Conservation (phyloP, 192 early-diverging fungal species). For the Paraglomus occultum region DNA sequence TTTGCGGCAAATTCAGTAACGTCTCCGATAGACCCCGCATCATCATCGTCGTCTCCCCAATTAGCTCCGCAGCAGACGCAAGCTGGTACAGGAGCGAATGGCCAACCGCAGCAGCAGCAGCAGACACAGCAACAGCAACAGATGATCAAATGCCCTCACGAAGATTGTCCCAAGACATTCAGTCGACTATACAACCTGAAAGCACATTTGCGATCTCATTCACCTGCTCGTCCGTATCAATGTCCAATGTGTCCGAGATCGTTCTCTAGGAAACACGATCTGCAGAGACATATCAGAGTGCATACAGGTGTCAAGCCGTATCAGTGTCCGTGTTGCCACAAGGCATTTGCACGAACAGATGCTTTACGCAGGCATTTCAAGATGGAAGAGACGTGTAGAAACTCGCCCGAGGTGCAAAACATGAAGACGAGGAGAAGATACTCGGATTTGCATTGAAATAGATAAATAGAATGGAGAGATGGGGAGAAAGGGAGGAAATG, state of each 20-base stretch:
- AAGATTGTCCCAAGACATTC: slow-evolving; percentile 63
- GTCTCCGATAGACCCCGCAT: neutral
- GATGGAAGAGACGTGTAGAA: slow-evolving; percentile 52
- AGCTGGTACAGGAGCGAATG: neutral
- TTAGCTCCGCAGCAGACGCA: neutral
- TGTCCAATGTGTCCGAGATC: slow-evolving; percentile 62
- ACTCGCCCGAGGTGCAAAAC: slow-evolving; percentile 26
- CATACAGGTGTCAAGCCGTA: slow-evolving; percentile 69
- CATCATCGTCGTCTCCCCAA: neutral
- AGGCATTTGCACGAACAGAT: slow-evolving; percentile 75
- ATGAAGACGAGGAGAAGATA: slow-evolving; percentile 30
- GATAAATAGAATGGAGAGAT: neutral
- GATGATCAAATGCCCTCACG: slow-evolving; percentile 50
- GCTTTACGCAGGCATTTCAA: slow-evolving; percentile 68
- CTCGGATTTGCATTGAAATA: slow-evolving; percentile 10
- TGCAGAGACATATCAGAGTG: slow-evolving; percentile 66
- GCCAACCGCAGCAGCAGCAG: neutral
- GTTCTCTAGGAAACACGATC: slow-evolving; percentile 79
- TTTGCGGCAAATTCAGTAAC: no score
- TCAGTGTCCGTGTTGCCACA: slow-evolving; percentile 62
- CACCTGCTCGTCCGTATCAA: slow-evolving; percentile 54
- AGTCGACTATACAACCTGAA: slow-evolving; percentile 64
- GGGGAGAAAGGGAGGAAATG: no score
- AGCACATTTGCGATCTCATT: slow-evolving; percentile 60
- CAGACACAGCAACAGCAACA: slow-evolving; percentile 27